Evolutionary conservation across 495 filamentous ascomycete species (phyloP), one percentile per base, ranked within the genome.

Genomic region (Neohortaea acidophila): DNA sequence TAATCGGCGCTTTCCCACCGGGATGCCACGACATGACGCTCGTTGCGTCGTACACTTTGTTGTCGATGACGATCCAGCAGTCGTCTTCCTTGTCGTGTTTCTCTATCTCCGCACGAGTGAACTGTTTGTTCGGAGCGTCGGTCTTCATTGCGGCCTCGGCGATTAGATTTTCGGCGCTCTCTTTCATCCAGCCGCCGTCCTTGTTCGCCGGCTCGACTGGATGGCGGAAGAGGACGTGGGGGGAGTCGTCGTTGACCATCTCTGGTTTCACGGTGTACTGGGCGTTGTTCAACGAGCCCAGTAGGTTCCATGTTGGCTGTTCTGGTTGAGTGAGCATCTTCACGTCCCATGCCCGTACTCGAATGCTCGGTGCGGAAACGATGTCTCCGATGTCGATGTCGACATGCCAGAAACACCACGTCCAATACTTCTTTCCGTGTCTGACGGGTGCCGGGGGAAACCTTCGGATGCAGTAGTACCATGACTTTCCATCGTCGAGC

Each of bases 211-310:
- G 47, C 29, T 50, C 44, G 4, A 29, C 22, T 2, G 47, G 47
- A 22, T 50, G 47, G 39, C 44, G 45, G 9, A 53, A 44, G 10
- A 58, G 28, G 2, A 42, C 33, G 22, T 38, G 14, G 10, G 47
- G 32, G n/a, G 30, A 36, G 7, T 27, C 24, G 23, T 39, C 45
- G 12, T 52, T 33, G 10, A 30, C 17, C 12, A 58, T 43, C 21
- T 58, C 51, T 14, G 55, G 41, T 21, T 50, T 49, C 1, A 61
- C 52, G 0, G 17, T 22, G 40, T 58, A 61, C 45, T 41, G 48
- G 33, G 48, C 53, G 38, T 59, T 59, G 47, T 61, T 61, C 58
- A 61, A 59, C 58, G 57, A 57, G 15, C 58, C 47, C 44, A 50
- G 44, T 10, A 41, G 39, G 23, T 50, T 50, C 47, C 47, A 50